phyloP scores from a whole-genome alignment of 768 basidiomycete species.

The Chalciporus pseudorubinellus region DNA sequence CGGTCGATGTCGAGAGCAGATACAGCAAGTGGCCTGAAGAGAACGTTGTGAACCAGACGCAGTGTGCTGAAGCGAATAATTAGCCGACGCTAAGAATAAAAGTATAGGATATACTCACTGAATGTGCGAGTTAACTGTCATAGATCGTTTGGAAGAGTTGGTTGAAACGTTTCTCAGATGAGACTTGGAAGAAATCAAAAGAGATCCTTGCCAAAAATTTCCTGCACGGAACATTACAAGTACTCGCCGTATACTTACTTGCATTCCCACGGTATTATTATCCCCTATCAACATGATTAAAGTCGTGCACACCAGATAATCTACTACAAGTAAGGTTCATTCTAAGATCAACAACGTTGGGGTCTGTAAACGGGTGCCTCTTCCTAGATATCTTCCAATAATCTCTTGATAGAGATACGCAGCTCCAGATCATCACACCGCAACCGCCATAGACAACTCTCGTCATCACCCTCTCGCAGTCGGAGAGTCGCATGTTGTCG shows the following conservation, averaged over 20 bases:
- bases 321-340: no score
- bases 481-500: slow-evolving; percentile 43
- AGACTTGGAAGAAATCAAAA: slow-evolving; percentile 7
- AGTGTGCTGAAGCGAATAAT: slow-evolving; percentile 18
- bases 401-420: slow-evolving; percentile 42
- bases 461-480: slow-evolving; percentile 62
- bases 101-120: slow-evolving; percentile 20
- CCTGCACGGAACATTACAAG: background rate
- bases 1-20: slow-evolving; percentile 67
- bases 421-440: slow-evolving; percentile 50
- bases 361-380: background rate
- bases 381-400: slow-evolving; percentile 31
- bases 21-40: slow-evolving; percentile 60
- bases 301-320: no score
- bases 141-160: slow-evolving; percentile 41
- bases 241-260: no score
- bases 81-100: background rate
- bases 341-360: no score
- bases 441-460: slow-evolving; percentile 70
- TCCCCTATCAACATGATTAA: no score
- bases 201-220: slow-evolving; percentile 16
- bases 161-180: slow-evolving; percentile 8
- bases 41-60: slow-evolving; percentile 44
- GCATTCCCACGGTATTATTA: slow-evolving; percentile 1
- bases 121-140: slow-evolving; percentile 46